A percentile compares a stretch with the other conserved stretches of the same genome.
phyloP scores from a whole-genome alignment of 306 rosid genomes.

The Cucumis hystrix region DNA sequence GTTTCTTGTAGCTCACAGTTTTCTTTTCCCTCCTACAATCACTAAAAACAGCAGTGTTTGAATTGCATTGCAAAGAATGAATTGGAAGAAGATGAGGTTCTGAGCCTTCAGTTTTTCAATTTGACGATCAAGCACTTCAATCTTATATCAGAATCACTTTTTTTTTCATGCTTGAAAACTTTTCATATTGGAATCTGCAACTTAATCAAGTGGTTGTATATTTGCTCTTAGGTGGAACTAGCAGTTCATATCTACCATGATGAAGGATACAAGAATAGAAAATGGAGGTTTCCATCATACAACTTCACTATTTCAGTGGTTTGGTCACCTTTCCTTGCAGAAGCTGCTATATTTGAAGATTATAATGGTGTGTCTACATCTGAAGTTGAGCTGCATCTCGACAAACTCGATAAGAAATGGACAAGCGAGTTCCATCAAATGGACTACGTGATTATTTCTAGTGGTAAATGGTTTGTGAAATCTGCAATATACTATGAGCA shows the following conservation, averaged over 20 bases:
- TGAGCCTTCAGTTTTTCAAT: neutral
- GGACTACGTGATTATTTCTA: conserved; percentile 76
- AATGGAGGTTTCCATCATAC: conserved; percentile 65
- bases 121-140: neutral
- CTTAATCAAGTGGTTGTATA: conserved; percentile 15
- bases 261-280: conserved; percentile 54
- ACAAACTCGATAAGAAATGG: conserved; percentile 66
- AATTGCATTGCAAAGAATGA: neutral
- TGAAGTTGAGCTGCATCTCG: conserved; percentile 74
- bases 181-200: neutral
- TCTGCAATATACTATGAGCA: conserved; percentile 70
- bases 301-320: conserved; percentile 52
- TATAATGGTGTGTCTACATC: conserved; percentile 71
- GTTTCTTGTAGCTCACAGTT: neutral
- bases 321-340: conserved; percentile 83
- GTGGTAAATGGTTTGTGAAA: conserved; percentile 95
- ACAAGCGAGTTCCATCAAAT: conserved; percentile 28
- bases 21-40: neutral
- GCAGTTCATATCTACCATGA: conserved; percentile 66
- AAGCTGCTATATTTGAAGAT: conserved; percentile 86
- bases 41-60: neutral
- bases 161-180: neutral
- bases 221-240: conserved; percentile 52
- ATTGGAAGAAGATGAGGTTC: neutral
- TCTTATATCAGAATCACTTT: neutral